Evolutionary conservation across 345 rosid genomes (phyloP).

Genomic region (Hibiscus syriacus): DNA sequence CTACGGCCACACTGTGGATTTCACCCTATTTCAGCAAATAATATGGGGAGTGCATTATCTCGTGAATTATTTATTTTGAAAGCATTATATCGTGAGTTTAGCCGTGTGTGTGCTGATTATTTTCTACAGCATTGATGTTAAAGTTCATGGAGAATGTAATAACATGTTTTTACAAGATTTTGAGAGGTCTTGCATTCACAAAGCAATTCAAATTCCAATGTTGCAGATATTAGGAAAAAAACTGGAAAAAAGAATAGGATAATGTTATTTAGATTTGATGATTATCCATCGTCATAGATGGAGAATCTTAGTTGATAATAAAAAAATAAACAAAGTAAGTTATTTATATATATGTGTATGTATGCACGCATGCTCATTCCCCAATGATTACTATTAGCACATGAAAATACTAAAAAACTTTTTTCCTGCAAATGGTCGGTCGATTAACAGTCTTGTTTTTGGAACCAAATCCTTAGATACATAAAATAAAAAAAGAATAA

Average conservation of each 20-base stretch:
- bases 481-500: not conserved
- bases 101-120: too few species aligned
- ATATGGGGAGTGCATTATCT: too few species aligned
- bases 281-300: not conserved
- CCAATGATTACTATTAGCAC: not conserved
- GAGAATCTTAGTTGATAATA: not conserved
- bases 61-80: too few species aligned
- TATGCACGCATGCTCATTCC: not conserved
- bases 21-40: too few species aligned
- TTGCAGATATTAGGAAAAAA: too few species aligned
- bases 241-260: not conserved
- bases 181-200: not conserved
- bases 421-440: not conserved
- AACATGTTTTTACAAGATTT: not conserved
- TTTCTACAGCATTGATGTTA: too few species aligned
- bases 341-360: not conserved
- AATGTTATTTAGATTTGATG: not conserved
- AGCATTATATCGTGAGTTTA: too few species aligned
- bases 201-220: too few species aligned
- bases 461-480: not conserved
- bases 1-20: too few species aligned
- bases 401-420: not conserved
- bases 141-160: not conserved
- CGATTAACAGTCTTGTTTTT: not conserved
- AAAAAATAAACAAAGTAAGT: too few species aligned